These are phyloP conservation scores for Geotrichum bryndzae DNA, from an alignment of 1,139 yeast genomes.

Conservation along the genomic window DNA sequence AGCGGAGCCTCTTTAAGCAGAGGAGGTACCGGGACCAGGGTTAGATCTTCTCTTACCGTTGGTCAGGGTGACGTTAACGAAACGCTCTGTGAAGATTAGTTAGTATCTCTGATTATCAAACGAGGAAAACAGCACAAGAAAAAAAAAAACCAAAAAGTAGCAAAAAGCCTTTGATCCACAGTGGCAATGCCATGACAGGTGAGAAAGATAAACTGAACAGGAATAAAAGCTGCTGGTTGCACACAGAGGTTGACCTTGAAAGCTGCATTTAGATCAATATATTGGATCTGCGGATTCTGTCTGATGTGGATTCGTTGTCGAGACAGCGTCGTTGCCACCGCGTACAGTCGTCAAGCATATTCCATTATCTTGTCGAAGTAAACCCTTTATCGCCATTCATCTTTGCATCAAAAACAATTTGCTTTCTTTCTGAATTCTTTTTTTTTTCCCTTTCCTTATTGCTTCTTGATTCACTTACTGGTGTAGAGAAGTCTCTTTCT, in stretches of 20 bases:
- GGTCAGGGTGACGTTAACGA: constrained; percentile 94
- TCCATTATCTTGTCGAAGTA: too few relatives aligned
- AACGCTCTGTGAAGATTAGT: constrained; percentile 45
- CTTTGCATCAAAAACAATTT: neutral
- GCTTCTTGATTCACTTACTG: constrained; percentile 42
- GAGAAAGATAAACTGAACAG: too few relatives aligned
- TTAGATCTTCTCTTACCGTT: constrained; percentile 99
- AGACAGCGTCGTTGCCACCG: too few relatives aligned
- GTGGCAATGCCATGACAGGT: too few relatives aligned
- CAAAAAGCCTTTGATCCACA: too few relatives aligned
- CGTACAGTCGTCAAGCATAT: too few relatives aligned
- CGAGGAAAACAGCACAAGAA: neutral
- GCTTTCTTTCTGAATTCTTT: neutral
- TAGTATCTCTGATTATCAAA: neutral
- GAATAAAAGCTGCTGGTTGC: too few relatives aligned
- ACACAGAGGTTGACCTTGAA: too few relatives aligned
- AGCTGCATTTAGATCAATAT: too few relatives aligned
- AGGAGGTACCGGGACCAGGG: constrained; percentile 59
- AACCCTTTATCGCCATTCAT: neutral
- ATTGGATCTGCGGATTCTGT: too few relatives aligned
- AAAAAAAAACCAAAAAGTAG: neutral
- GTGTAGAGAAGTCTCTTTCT: constrained; percentile 98
- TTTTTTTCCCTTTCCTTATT: too few relatives aligned
- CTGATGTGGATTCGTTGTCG: too few relatives aligned
- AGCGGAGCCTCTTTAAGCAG: constrained; percentile 33